phyloP scores from a whole-genome alignment of 2,329 filamentous ascomycete species.

The Nemania sp. region DNA sequence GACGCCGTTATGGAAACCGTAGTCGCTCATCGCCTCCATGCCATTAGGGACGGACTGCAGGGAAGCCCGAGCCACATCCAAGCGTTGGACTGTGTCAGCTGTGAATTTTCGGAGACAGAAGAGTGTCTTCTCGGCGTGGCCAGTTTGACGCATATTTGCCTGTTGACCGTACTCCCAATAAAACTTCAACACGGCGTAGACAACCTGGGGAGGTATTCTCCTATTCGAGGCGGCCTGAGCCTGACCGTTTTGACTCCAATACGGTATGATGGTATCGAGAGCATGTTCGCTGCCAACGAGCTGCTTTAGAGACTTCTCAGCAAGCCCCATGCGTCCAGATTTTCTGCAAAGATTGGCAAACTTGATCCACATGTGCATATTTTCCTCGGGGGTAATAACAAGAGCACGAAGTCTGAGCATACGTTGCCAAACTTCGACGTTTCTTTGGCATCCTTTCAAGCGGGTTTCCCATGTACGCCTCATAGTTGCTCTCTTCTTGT shows the following conservation, averaged over 20 bases:
- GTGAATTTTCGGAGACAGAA: constrained; percentile 66
- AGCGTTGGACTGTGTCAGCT: constrained; percentile 59
- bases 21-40: constrained; percentile 51
- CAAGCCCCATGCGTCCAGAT: constrained; percentile 89
- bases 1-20: constrained; percentile 54
- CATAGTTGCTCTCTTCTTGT: constrained; percentile 87
- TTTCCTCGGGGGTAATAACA: constrained; percentile 88
- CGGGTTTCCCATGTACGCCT: constrained; percentile 94
- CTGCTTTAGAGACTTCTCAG: constrained; percentile 91
- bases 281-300: constrained; percentile 75
- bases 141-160: constrained; percentile 46
- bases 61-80: constrained; percentile 55
- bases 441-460: constrained; percentile 91
- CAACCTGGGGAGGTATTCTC: constrained; percentile 73
- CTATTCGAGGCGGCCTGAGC: constrained; percentile 44
- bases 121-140: constrained; percentile 58
- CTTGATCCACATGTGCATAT: constrained; percentile 99
- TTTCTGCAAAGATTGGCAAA: constrained; percentile 98
- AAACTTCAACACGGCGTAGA: constrained; percentile 97
- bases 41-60: constrained; percentile 55
- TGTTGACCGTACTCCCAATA: constrained; percentile 87
- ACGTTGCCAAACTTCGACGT: constrained; percentile 97
- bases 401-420: constrained; percentile 95
- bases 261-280: constrained; percentile 64
- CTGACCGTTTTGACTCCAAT: constrained; percentile 54